Evolutionary conservation across 169 alveolate species (phyloP).

Genomic region (Plasmodium adleri): DNA sequence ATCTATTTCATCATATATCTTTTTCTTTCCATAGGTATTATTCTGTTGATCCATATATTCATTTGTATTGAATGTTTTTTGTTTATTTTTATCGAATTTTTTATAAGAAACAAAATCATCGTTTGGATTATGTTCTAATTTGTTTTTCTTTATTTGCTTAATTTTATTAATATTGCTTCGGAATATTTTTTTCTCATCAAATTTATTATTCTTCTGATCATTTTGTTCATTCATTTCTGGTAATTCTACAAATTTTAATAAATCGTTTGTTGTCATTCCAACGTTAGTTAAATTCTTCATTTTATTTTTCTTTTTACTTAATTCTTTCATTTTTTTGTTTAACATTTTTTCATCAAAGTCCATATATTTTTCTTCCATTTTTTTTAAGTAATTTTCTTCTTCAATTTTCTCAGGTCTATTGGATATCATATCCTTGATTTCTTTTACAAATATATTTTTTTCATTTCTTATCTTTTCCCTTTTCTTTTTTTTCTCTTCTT

Average conservation of each 20-base stretch:
- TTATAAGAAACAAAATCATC: conserved; percentile 75
- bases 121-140: conserved; percentile 37
- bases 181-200: conserved; percentile 69
- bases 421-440: conserved; percentile 68
- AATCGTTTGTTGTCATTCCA: conserved; percentile 75
- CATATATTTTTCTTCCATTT: conserved; percentile 76
- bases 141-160: conserved; percentile 63
- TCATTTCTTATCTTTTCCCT: conserved; percentile 71
- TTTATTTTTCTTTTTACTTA: conserved; percentile 49
- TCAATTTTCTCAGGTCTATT: conserved; percentile 77
- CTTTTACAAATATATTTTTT: conserved; percentile 59
- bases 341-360: conserved; percentile 69
- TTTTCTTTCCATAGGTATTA: background rate
- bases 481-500: conserved; percentile 73
- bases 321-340: conserved; percentile 50
- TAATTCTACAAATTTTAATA: conserved; percentile 74
- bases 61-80: conserved; percentile 44
- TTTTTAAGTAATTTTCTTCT: conserved; percentile 79
- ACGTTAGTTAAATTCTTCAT: conserved; percentile 69
- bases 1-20: conserved; percentile 27
- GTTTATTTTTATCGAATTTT: conserved; percentile 73
- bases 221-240: conserved; percentile 66
- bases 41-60: conserved; percentile 5
- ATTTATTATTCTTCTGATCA: conserved; percentile 10
- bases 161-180: conserved; percentile 63